These are phyloP conservation scores for Collybia mongolica DNA, from an alignment of 768 basidiomycete species.

Conservation along the genomic window DNA sequence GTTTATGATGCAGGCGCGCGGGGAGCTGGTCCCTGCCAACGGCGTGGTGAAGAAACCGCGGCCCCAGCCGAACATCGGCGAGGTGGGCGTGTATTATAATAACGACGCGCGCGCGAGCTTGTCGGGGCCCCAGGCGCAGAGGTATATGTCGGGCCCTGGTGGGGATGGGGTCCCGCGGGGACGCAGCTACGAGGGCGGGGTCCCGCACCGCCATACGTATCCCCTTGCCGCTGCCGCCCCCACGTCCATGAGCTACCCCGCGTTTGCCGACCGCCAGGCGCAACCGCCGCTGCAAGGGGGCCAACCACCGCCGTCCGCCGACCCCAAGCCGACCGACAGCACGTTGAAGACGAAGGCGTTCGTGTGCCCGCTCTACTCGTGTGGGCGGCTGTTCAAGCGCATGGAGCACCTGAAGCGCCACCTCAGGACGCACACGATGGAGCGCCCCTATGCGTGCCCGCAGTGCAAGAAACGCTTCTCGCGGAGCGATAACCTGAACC, in stretches of 20 bases:
- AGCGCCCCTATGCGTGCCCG: slow-evolving; percentile 76
- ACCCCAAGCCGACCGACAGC: slow-evolving; percentile 26
- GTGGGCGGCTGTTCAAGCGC: slow-evolving; percentile 84
- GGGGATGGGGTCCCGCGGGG: slow-evolving; percentile 15
- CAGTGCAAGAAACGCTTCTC: slow-evolving; percentile 82
- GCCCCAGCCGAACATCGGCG: slow-evolving; percentile 25
- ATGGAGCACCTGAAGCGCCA: slow-evolving; percentile 91
- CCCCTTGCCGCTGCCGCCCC: slow-evolving; percentile 11
- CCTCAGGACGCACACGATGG: slow-evolving; percentile 86
- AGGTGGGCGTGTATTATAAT: slow-evolving; percentile 30
- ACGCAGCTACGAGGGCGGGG: slow-evolving; percentile 29
- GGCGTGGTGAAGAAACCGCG: slow-evolving; percentile 28
- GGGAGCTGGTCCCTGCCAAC: slow-evolving; percentile 42
- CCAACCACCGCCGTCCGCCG: slow-evolving; percentile 3
- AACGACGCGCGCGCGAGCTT: slow-evolving; percentile 18
- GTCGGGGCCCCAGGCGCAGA: slow-evolving; percentile 7
- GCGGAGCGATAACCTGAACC: slow-evolving; percentile 83
- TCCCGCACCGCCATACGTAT: slow-evolving; percentile 27
- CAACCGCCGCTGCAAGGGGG: slow-evolving; percentile 5
- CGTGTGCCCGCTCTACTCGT: slow-evolving; percentile 82
- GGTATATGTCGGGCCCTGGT: slow-evolving; percentile 9
- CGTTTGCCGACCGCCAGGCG: slow-evolving; percentile 25
- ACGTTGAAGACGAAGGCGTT: slow-evolving; percentile 56
- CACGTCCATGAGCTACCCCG: slow-evolving; percentile 18
- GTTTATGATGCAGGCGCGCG: slow-evolving; percentile 61